phyloP scores from a whole-genome alignment of 805 yeast species.

The Yarrowia bubula region DNA sequence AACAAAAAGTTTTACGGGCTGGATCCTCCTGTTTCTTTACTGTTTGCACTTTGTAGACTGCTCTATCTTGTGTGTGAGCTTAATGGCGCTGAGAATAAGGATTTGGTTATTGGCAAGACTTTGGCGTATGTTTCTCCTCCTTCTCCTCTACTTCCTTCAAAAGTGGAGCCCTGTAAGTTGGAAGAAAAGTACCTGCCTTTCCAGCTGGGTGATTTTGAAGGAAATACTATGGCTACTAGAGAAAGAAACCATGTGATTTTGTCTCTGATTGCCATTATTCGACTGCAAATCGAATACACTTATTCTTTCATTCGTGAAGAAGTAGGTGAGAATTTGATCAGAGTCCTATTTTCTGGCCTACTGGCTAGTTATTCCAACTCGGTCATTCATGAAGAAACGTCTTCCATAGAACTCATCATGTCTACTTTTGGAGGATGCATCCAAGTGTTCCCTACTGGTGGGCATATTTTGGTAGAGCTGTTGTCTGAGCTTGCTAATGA shows the following conservation, averaged over 20 bases:
- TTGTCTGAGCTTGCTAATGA: neutral
- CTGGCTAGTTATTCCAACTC: neutral
- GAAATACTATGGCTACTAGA: neutral
- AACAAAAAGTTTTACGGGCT: neutral
- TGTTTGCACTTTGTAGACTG: constrained; percentile 5
- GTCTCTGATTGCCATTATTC: neutral
- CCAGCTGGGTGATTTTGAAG: constrained; percentile 10
- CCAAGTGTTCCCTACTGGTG: constrained; percentile 6
- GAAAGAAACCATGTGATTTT: constrained; percentile 12
- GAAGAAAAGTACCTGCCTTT: constrained; percentile 1
- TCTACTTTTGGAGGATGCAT: neutral
- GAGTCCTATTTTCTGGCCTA: neutral
- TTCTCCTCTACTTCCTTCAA: neutral
- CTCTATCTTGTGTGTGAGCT: constrained; percentile 3
- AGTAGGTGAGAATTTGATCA: neutral
- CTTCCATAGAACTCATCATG: constrained; percentile 2
- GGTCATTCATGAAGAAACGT: neutral
- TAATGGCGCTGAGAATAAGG: constrained; percentile 12
- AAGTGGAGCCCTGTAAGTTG: neutral
- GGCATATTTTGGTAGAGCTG: neutral
- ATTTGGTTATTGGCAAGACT: neutral
- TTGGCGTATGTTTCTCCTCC: neutral
- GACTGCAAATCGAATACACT: constrained; percentile 7
- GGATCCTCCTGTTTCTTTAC: neutral
- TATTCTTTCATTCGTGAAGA: neutral